A percentile compares a stretch with the other conserved stretches of the same genome.
Evolutionary conservation across 148 eudicot species (phyloP).

Genomic region (Linanthus parryae): DNA sequence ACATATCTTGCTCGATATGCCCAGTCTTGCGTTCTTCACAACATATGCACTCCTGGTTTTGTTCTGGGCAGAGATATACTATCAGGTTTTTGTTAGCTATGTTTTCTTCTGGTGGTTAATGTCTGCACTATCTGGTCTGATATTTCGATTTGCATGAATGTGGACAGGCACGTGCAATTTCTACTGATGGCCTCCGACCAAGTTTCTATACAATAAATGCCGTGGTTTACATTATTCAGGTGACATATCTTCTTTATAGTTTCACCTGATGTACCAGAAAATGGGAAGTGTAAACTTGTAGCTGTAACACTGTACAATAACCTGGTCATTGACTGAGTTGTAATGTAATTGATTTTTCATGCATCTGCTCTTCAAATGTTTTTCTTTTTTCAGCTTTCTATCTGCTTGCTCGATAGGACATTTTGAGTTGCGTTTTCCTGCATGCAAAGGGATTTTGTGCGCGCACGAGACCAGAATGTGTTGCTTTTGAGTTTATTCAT

Average conservation of each 20-base stretch:
- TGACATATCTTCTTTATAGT: constrained; percentile 22
- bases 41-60: constrained; percentile 86
- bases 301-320: not conserved
- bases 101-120: not conserved
- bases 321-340: not conserved
- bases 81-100: constrained; percentile 52
- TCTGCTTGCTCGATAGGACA: too few relatives aligned
- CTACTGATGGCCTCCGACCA: constrained; percentile 83
- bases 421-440: too few relatives aligned
- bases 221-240: constrained; percentile 80
- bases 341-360: too few relatives aligned
- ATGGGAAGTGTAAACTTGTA: not conserved
- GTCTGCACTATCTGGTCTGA: not conserved
- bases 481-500: too few relatives aligned
- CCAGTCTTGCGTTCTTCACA: constrained; percentile 92
- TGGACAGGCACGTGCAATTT: constrained; percentile 78
- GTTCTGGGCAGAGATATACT: constrained; percentile 98
- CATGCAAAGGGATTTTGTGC: too few relatives aligned
- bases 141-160: constrained; percentile 3
- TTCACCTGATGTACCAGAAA: constrained; percentile 2
- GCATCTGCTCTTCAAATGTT: too few relatives aligned
- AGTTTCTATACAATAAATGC: constrained; percentile 81
- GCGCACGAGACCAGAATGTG: too few relatives aligned
- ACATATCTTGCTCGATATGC: constrained; percentile 82
- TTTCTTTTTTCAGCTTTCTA: too few relatives aligned